Evolutionary conservation across 257 asterid genomes (phyloP).

Genomic region (Nicotiana knightiana): DNA sequence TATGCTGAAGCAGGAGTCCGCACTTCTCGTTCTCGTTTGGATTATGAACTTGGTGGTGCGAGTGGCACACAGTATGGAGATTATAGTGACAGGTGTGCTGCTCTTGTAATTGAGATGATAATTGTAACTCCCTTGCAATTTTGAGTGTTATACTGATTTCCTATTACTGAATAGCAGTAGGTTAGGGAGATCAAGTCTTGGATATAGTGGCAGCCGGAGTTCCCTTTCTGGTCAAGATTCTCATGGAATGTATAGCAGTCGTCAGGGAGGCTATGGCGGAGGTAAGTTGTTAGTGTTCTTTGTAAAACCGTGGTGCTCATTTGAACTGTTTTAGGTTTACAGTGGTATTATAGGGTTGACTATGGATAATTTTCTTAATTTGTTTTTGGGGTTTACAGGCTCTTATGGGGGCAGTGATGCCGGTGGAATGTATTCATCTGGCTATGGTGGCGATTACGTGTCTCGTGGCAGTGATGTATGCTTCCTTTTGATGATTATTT

Average conservation of each 20-base stretch:
- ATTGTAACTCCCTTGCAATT: neutral
- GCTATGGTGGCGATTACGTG: conserved; percentile 68
- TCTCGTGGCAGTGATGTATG: conserved; percentile 82
- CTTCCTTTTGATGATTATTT: neutral
- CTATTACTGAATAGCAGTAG: conserved; percentile 22
- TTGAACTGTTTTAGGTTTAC: neutral
- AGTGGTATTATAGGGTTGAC: neutral
- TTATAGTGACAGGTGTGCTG: conserved; percentile 70
- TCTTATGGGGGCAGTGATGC: conserved; percentile 73
- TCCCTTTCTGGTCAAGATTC: conserved; percentile 77
- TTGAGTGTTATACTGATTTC: neutral
- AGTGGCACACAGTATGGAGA: conserved; percentile 79
- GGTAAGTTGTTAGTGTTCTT: conserved; percentile 35
- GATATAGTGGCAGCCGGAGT: conserved; percentile 72
- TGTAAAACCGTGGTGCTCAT: neutral
- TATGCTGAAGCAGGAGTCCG: conserved; percentile 77
- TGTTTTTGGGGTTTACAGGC: conserved; percentile 36
- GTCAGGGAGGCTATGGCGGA: conserved; percentile 77
- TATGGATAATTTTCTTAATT: neutral
- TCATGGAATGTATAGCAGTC: conserved; percentile 69
- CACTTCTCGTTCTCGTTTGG: conserved; percentile 84
- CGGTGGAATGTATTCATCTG: conserved; percentile 81
- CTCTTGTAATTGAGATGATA: neutral
- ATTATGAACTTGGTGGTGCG: conserved; percentile 62
- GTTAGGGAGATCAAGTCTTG: conserved; percentile 73